A percentile compares a stretch with the other conserved stretches of the same genome.
phyloP scores from a whole-genome alignment of 2,329 filamentous ascomycete species.

The Fusarium liriodendri region DNA sequence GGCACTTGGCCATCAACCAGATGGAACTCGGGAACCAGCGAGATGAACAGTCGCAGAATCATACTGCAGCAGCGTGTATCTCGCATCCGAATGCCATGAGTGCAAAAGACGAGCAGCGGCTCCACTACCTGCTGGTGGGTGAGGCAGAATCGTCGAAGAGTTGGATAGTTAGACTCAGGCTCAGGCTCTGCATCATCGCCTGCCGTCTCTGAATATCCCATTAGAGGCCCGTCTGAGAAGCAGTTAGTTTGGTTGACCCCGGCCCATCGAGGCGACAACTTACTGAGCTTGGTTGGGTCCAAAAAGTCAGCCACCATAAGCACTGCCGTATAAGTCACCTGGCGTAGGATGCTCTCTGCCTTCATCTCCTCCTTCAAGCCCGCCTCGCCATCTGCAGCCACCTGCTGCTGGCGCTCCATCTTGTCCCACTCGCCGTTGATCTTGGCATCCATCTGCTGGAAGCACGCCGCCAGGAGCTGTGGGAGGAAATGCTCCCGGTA shows the following conservation, averaged over 20 bases:
- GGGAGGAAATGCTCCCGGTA: conserved; percentile 85
- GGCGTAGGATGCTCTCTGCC: conserved; percentile 91
- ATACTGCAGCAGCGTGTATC: conserved; percentile 90
- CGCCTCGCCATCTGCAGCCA: conserved; percentile 78
- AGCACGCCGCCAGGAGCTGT: conserved; percentile 83
- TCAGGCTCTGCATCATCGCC: conserved; percentile 41
- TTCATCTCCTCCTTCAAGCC: conserved; percentile 95
- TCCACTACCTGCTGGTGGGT: conserved; percentile 83
- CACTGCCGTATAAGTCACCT: conserved; percentile 91
- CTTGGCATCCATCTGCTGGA: conserved; percentile 87
- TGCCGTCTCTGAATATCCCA: conserved; percentile 43
- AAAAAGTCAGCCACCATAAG: conserved; percentile 92
- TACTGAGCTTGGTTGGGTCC: conserved; percentile 77
- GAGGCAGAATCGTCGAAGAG: conserved; percentile 85
- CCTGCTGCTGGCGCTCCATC: conserved; percentile 72
- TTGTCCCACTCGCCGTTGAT: conserved; percentile 88
- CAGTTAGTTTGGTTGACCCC: conserved; percentile 24
- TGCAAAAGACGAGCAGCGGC: conserved; percentile 90
- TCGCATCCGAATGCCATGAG: conserved; percentile 87
- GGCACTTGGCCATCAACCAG: conserved; percentile 54
- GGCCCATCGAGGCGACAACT: conserved; percentile 42
- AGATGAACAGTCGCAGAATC: conserved; percentile 87
- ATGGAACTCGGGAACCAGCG: conserved; percentile 85
- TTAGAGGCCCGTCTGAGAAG: conserved; percentile 46
- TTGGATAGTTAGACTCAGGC: conserved; percentile 58